Evolutionary conservation across 371 early-diverging fungal species (phyloP), one percentile per base, ranked within the genome.

Genomic region (Lichtheimia ornata): DNA sequence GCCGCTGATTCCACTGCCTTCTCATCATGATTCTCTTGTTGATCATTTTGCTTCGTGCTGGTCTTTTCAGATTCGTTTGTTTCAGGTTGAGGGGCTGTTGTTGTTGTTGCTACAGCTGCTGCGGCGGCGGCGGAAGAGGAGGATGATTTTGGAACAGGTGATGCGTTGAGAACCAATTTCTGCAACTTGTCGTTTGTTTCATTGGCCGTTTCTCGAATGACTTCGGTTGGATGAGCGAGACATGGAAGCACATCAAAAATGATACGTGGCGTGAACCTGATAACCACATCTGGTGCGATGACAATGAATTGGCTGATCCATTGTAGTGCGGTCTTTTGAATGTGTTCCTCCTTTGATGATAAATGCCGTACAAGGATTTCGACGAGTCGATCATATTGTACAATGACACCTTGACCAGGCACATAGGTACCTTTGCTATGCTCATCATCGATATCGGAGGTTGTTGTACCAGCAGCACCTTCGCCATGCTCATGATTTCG

Each of bases 301-400:
- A 74, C 70, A 24, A 93, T 85, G 61, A 96, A 93, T 64, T 90
- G 90, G 62, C 86, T 84, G 54, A 93, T 83, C 97, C 97, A 97
- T 43, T 84, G 78, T 27, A 97, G 72, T 1, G 95, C 93, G 1
- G 88, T 91, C 30, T 73, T 85, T 68, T 95, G 95, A 14, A 93
- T 92, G 61, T 93, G 92, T 69, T 92, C 91, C 53, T 94, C 95
- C 61, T 53, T 11, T 4, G 90, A 89, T 22, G 82, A 80, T 12
- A 95, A 72, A 68, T 94, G 90, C 22, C 90, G 91, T 42, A 84
- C 73, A 15, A 96, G 77, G 35, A 94, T 94, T 40, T 84, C 76
- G 2, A 94, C 84, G 66, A 93, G 89, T 15, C 85, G 72, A 25
- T 84, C 87, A 74, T 91, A 93, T 60, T 94, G 86, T 3, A 96